Evolutionary conservation across 1,284 basidiomycete genomes (phyloP).

Genomic region (Rhodotorula mucilaginosa): DNA sequence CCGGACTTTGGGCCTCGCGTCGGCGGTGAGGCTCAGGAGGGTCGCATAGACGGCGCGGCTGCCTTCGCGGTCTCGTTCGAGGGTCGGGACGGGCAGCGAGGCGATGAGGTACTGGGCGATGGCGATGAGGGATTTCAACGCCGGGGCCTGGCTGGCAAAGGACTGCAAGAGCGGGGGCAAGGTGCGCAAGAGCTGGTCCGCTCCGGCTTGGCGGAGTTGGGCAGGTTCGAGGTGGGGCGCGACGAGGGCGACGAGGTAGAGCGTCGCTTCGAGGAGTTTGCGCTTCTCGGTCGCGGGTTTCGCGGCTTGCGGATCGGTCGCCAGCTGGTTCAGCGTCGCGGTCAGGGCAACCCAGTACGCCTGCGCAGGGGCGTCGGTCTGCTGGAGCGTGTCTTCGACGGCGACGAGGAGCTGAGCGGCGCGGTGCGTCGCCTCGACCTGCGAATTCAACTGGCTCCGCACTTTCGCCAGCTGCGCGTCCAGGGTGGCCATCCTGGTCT

Average conservation of each 20-base stretch:
- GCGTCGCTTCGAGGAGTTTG: conserved; percentile 70
- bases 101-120: conserved; percentile 67
- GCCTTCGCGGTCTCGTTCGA: conserved; percentile 61
- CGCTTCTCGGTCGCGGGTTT: conserved; percentile 66
- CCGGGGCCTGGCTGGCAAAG: conserved; percentile 53
- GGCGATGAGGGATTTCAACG: conserved; percentile 66
- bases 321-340: conserved; percentile 64
- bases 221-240: conserved; percentile 64
- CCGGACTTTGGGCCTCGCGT: conserved; percentile 89
- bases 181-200: conserved; percentile 47
- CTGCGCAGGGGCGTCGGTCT: conserved; percentile 56
- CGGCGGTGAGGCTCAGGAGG: conserved; percentile 76
- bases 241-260: conserved; percentile 81
- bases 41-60: conserved; percentile 74
- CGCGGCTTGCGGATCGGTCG: conserved; percentile 51
- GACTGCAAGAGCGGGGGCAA: conserved; percentile 43
- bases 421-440: conserved; percentile 79
- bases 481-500: not conserved
- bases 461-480: conserved; percentile 70
- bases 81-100: conserved; percentile 62
- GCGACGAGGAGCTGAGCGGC: conserved; percentile 86
- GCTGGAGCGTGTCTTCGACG: conserved; percentile 77
- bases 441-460: conserved; percentile 77
- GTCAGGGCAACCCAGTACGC: conserved; percentile 86
- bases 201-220: conserved; percentile 54